Evolutionary conservation across 805 yeast species (phyloP).

Genomic region (Martiniozyma abietophila): DNA sequence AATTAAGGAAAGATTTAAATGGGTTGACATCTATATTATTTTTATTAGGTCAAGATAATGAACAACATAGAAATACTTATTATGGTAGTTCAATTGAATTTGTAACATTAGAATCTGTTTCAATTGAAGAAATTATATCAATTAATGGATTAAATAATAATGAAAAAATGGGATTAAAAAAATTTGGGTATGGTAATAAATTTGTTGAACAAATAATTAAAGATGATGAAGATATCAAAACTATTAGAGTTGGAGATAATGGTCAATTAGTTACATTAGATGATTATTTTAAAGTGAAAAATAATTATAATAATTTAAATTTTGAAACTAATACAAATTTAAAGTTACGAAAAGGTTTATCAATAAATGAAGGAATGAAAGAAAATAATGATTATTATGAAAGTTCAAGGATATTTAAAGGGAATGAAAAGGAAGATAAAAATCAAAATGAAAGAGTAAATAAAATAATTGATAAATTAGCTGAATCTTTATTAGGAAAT

Average conservation of each 20-base stretch:
- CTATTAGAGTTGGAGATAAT: conserved; percentile 19
- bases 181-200: conserved; percentile 21
- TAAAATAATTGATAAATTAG: conserved; percentile 21
- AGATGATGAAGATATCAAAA: conserved; percentile 26
- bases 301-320: too few relatives aligned
- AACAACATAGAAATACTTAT: conserved; percentile 8
- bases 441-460: conserved; percentile 15
- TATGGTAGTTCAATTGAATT: conserved; percentile 25
- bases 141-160: not conserved
- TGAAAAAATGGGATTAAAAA: conserved; percentile 1
- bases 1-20: conserved; percentile 43
- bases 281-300: conserved; percentile 20
- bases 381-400: too few relatives aligned
- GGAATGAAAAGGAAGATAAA: too few relatives aligned
- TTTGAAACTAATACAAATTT: too few relatives aligned
- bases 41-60: conserved; percentile 16
- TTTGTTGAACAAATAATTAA: conserved; percentile 24
- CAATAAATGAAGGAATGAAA: too few relatives aligned
- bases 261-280: conserved; percentile 24
- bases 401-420: too few relatives aligned
- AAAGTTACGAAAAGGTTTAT: too few relatives aligned
- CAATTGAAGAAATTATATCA: conserved; percentile 16
- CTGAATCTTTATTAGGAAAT: conserved; percentile 19
- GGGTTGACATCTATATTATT: conserved; percentile 31
- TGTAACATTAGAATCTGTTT: conserved; percentile 22